phyloP scores from a whole-genome alignment of 495 filamentous ascomycete species.

The Hypoxylon lienhwacheense region DNA sequence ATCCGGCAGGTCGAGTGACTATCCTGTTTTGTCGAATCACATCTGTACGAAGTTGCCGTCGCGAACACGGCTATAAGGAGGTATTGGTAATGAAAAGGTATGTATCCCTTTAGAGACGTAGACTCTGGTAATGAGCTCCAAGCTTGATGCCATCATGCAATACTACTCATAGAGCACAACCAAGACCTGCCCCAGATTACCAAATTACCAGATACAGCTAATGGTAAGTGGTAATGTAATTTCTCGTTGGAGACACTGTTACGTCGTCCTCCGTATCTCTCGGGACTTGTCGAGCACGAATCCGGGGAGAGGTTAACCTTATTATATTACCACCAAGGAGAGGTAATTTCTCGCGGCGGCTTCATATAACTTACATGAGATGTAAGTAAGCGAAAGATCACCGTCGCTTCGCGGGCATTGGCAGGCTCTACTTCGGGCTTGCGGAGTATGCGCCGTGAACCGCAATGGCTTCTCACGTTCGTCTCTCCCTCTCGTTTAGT shows the following conservation, averaged over 20 bases:
- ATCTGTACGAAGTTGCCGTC: neutral
- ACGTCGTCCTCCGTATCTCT: neutral
- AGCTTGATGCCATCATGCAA: slow-evolving; percentile 11
- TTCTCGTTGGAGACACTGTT: slow-evolving; percentile 16
- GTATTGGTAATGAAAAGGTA: neutral
- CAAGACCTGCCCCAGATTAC: slow-evolving; percentile 10
- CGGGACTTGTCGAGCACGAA: slow-evolving; percentile 24
- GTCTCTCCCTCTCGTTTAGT: neutral
- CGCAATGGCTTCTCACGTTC: neutral
- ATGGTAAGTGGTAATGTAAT: slow-evolving; percentile 22
- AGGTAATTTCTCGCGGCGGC: slow-evolving; percentile 4
- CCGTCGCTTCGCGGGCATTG: slow-evolving; percentile 6
- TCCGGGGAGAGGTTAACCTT: slow-evolving; percentile 19
- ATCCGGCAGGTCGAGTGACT: slow-evolving; percentile 1
- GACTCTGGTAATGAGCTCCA: too few relatives aligned
- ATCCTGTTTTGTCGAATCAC: slow-evolving; percentile 3
- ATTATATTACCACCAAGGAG: slow-evolving; percentile 11
- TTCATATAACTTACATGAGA: slow-evolving; percentile 19
- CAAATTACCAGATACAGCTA: slow-evolving; percentile 4
- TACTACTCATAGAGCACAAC: neutral
- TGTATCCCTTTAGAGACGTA: too few relatives aligned
- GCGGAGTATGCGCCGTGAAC: slow-evolving; percentile 13
- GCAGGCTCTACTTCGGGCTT: slow-evolving; percentile 18
- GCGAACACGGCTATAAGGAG: slow-evolving; percentile 2
- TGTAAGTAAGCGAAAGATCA: neutral